Evolutionary conservation across 129 eudicot species (phyloP).

Genomic region (Centella asiatica): DNA sequence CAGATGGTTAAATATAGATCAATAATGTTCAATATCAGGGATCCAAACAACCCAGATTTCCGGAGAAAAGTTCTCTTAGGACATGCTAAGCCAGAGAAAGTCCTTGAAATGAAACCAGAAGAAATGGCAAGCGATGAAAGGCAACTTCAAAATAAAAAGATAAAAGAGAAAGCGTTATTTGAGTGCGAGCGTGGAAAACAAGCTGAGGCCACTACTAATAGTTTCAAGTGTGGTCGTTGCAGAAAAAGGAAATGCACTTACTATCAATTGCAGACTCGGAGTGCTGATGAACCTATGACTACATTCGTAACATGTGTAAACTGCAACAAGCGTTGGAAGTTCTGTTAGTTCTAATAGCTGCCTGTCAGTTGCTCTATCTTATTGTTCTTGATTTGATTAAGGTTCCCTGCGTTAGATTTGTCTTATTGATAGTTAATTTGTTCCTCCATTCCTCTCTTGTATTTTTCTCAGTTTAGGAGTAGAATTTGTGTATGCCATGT

Average conservation of each 20-base stretch:
- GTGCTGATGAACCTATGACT: constrained; percentile 97
- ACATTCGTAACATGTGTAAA: constrained; percentile 83
- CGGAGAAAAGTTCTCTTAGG: constrained; percentile 75
- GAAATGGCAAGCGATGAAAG: constrained; percentile 88
- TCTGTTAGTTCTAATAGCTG: constrained; percentile 25
- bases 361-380: not conserved
- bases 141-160: constrained; percentile 44
- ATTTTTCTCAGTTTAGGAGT: not conserved
- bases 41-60: constrained; percentile 80
- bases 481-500: not conserved
- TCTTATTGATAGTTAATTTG: not conserved
- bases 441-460: not conserved
- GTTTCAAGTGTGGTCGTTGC: constrained; percentile 75
- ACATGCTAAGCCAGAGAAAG: constrained; percentile 43
- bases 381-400: not conserved
- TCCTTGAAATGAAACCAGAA: constrained; percentile 61
- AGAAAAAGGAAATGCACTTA: constrained; percentile 65
- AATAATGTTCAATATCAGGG: constrained; percentile 70
- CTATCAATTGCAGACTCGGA: constrained; percentile 84
- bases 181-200: constrained; percentile 72
- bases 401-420: not conserved
- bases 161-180: constrained; percentile 68
- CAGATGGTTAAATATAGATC: constrained; percentile 75
- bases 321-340: constrained; percentile 91
- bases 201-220: constrained; percentile 64